Base-by-base conservation (phyloP, 1,139 yeast species). In the Barnettozyma hawaiiensis region DNA sequence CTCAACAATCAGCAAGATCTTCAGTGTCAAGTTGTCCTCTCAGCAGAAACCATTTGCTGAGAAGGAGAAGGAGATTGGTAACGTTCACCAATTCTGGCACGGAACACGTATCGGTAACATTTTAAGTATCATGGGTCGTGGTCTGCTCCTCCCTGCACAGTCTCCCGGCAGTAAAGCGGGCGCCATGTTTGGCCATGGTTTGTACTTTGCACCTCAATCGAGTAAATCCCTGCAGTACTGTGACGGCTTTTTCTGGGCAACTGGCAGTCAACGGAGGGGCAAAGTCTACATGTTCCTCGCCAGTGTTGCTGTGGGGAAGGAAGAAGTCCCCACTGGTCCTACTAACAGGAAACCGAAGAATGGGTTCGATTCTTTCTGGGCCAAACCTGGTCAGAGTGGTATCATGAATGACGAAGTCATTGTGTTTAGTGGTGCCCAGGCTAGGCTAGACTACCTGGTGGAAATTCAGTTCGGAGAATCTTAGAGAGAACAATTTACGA, bases 201-300 rank as follows among this genome's bases (percentile, higher is more conserved):
- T 39, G 12, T 39, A 39, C 23, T 39, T 39, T 34, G 42, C 42
- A 5, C 36, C 36, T 14, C 42, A 39, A 24, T 39, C 42, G 8
- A 27, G 35, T 8, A 39, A 39, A 19, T 34, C 38, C 9, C n/a
- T 39, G 10, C 42, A 39, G 19, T 39, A 39, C 34, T 39, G 42
- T 31, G 42, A 39, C 29, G 42, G 42, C 7, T 24, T 39, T n/a
- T 39, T 34, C 19, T 39, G 42, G 42, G 38, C 42, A 5, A 28
- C 23, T 16, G 42, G 26, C 8, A 27, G 35, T 12, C 15, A 22
- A 15, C 20, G 21, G 11, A 34, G 35, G n/a, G 37, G 24, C 18
- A 39, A 27, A 12, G 29, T 32, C 11, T 39, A 39, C 19, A 34
- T 39, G 42, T 39, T 39, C 26, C 23, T 39, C 4, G 42, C 38